A percentile compares a stretch with the other conserved stretches of the same genome.
Conservation (phyloP, 2,329 filamentous ascomycete species). For the Esteya vermicola region DNA sequence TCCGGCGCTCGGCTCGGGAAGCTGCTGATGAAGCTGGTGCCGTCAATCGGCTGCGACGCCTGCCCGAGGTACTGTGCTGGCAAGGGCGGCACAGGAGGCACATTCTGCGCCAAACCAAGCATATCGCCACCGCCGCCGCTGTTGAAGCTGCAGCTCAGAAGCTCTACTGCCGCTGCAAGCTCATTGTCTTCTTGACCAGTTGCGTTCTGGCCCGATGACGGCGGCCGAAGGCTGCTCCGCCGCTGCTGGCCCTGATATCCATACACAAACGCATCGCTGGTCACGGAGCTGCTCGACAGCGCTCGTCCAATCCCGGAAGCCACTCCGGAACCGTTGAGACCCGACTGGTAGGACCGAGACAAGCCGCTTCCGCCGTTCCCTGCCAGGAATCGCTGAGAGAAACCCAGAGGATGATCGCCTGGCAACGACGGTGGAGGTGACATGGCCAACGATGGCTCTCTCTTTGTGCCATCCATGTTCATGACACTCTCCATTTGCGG, state of each 20-base stretch:
- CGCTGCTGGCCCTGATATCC: neutral
- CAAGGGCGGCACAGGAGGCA: conserved; percentile 77
- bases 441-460: conserved; percentile 24
- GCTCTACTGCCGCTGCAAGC: conserved; percentile 76
- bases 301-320: neutral
- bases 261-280: conserved; percentile 14
- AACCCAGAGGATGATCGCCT: conserved; percentile 47
- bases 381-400: conserved; percentile 16
- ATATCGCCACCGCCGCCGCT: conserved; percentile 46
- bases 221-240: neutral
- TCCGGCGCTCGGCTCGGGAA: conserved; percentile 46
- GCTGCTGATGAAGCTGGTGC: conserved; percentile 48
- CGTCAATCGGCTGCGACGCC: conserved; percentile 38
- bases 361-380: conserved; percentile 22
- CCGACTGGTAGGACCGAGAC: conserved; percentile 72
- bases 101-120: conserved; percentile 48
- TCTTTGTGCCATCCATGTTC: conserved; percentile 29
- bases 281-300: conserved; percentile 33
- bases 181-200: conserved; percentile 75
- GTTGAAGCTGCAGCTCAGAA: conserved; percentile 82
- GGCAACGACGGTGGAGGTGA: conserved; percentile 10
- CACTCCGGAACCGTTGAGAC: conserved; percentile 18
- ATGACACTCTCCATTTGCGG: conserved; percentile 49
- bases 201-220: conserved; percentile 62
- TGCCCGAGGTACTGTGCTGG: conserved; percentile 59